Base-by-base conservation (phyloP, 1,139 yeast species). In the Scheffersomyces cryptocercus region DNA sequence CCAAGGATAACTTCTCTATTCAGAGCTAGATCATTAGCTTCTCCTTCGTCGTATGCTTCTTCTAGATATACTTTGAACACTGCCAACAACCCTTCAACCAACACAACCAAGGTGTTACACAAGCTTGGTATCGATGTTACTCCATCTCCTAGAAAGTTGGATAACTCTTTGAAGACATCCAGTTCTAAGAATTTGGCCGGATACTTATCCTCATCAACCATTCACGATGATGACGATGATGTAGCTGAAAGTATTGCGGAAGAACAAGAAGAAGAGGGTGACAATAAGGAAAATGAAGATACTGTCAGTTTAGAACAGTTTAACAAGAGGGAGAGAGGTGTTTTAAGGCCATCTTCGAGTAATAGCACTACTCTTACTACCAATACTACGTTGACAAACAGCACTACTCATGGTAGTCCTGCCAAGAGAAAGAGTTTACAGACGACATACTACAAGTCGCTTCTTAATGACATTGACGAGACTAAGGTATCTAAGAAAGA, bases 171-270 rank as follows among this genome's bases (percentile, higher is more conserved):
- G 43, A 72, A 75, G 49, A 72, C 79, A 28, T 71, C 79, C 4
- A 71, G 78, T 40, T 74, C 80, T 2, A 73, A 67, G 48, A 64
- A 71, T 46, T 70, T 77, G 37, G 62, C 78, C 3, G 59, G 65
- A 29, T 63, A 68, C 46, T 58, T 69, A 13, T 31, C 20, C 10
- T 14, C 35, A 8, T 31, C 35, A 14, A 20, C 35, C 4, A 20
- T 20, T 20, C 26, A 20, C 3, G 26, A 20, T 7, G 8, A 20
- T 6, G 39, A 38, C 9, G 42, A 40, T 14, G 32, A 8, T n/a
- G 16, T 37, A 28, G 36, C 14, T 30, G 40, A 45, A 34, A 49
- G 43, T 28, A 37, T 36, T 29, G 48, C 34, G 13, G 31, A 48
- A 6, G 42, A 43, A 34, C 43, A 38, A 8, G 38, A 35, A 20